A percentile compares a stretch with the other conserved stretches of the same genome.
Evolutionary conservation across 768 basidiomycete genomes (phyloP).

Genomic region (Austroboletus eburneus): DNA sequence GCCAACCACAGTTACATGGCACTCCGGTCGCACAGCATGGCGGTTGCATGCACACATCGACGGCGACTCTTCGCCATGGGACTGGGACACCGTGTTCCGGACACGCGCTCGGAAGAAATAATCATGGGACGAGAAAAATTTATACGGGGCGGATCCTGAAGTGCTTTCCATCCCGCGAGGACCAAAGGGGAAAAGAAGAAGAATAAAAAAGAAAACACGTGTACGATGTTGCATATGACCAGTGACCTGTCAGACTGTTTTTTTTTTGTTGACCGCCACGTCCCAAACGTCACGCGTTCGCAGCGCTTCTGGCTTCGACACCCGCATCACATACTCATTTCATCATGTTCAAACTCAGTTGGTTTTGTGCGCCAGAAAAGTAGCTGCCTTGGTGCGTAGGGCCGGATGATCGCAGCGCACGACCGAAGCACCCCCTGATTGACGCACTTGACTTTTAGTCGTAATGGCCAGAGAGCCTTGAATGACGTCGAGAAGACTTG

Average conservation of each 20-base stretch:
- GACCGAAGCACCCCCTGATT: conserved; percentile 10
- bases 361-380: not conserved
- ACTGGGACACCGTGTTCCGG: not conserved
- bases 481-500: not conserved
- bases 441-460: conserved; percentile 2
- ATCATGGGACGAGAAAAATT: not conserved
- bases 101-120: conserved; percentile 14
- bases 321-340: not conserved
- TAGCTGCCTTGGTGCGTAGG: not conserved
- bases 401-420: not conserved
- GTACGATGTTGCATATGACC: conserved; percentile 1
- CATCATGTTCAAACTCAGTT: not conserved
- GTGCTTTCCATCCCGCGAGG: not conserved
- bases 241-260: conserved; percentile 19
- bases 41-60: too few species aligned
- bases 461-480: not conserved
- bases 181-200: too few species aligned
- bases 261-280: conserved; percentile 9
- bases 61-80: conserved; percentile 7
- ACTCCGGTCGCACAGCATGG: not conserved
- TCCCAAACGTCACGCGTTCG: conserved; percentile 9
- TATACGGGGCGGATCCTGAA: not conserved
- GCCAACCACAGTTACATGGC: conserved; percentile 7
- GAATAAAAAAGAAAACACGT: too few species aligned
- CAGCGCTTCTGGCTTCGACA: conserved; percentile 1